Conservation (phyloP, 2,329 filamentous ascomycete species). For the Penicillium fuscoglaucum region DNA sequence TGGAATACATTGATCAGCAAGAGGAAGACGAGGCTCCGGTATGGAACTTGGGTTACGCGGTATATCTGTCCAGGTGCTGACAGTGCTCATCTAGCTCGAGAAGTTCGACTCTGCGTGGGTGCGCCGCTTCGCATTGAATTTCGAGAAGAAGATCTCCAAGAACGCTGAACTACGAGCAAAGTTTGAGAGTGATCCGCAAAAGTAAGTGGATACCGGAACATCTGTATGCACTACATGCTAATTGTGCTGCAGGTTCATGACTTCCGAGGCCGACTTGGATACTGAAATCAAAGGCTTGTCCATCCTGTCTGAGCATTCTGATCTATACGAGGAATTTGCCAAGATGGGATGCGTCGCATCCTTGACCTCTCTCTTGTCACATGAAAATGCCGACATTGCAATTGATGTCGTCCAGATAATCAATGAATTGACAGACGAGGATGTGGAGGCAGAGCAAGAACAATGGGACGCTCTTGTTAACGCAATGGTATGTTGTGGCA, state of each 20-base stretch:
- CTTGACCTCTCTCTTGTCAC: constrained; percentile 77
- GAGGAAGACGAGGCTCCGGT: constrained; percentile 55
- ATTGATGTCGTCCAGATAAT: constrained; percentile 89
- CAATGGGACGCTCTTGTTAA: constrained; percentile 77
- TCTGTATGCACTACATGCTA: constrained; percentile 14
- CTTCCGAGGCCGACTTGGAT: constrained; percentile 85
- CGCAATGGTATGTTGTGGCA: constrained; percentile 49
- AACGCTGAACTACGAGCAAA: constrained; percentile 88
- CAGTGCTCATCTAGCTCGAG: constrained; percentile 52
- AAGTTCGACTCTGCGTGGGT: constrained; percentile 85
- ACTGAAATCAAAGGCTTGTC: constrained; percentile 82
- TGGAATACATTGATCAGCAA: constrained; percentile 81
- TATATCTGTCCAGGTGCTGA: constrained; percentile 24
- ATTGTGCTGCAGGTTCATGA: constrained; percentile 60
- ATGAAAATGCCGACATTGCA: constrained; percentile 96
- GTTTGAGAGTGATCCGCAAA: constrained; percentile 75
- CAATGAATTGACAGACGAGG: constrained; percentile 88
- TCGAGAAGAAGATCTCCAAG: constrained; percentile 87
- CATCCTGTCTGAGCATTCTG: constrained; percentile 81
- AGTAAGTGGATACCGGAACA: constrained; percentile 47
- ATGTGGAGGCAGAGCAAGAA: constrained; percentile 75
- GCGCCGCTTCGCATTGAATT: constrained; percentile 73
- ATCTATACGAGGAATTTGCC: constrained; percentile 78
- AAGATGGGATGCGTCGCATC: constrained; percentile 70
- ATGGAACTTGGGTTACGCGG: constrained; percentile 14